These are phyloP conservation scores for Parietaria judaica DNA, from an alignment of 306 rosid species.

Conservation along the genomic window DNA sequence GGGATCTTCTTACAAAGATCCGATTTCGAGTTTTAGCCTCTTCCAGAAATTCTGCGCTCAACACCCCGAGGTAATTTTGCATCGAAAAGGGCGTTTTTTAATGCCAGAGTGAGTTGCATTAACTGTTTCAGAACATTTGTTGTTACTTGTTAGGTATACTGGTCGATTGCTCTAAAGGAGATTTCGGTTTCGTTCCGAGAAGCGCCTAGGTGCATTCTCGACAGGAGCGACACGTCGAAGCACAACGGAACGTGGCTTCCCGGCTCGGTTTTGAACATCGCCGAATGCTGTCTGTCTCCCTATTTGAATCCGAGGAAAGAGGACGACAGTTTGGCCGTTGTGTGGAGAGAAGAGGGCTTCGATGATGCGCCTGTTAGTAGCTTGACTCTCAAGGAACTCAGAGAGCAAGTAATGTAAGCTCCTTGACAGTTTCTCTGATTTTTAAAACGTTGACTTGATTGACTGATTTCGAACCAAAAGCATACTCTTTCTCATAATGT, in stretches of 20 bases:
- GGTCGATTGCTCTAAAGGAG: constrained; percentile 69
- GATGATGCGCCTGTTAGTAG: constrained; percentile 42
- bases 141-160: constrained; percentile 47
- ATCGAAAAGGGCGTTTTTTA: not conserved
- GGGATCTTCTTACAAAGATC: constrained; percentile 61
- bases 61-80: constrained; percentile 48
- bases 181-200: constrained; percentile 47
- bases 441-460: not conserved
- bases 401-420: constrained; percentile 67
- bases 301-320: constrained; percentile 35
- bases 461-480: not conserved
- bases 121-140: not conserved
- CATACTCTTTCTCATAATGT: not conserved
- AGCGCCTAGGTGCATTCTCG: constrained; percentile 52
- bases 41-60: constrained; percentile 48
- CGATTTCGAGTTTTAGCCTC: constrained; percentile 56
- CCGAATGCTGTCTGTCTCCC: constrained; percentile 70
- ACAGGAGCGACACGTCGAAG: constrained; percentile 41
- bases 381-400: constrained; percentile 58
- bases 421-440: not conserved
- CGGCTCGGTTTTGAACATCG: constrained; percentile 58
- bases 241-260: constrained; percentile 70
- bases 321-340: constrained; percentile 53
- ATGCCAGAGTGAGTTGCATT: not conserved
- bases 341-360: constrained; percentile 73